Evolutionary conservation across 2,329 filamentous ascomycete genomes (phyloP).

Genomic region (Atkinsonella hypoxylon): DNA sequence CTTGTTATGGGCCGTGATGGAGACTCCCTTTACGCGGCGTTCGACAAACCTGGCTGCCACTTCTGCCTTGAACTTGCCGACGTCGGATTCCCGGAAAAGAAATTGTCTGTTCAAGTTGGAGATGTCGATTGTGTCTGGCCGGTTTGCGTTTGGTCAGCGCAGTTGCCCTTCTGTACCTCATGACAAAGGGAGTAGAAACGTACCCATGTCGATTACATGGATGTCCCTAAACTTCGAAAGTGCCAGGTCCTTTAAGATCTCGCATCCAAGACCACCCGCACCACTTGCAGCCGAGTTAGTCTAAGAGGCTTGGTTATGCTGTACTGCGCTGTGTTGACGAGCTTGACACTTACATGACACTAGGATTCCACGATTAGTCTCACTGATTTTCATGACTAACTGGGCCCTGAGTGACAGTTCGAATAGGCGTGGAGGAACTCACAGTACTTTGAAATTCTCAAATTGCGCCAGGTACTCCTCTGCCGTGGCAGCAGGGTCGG

Average conservation of each 20-base stretch:
- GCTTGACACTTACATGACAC: slow-evolving; percentile 35
- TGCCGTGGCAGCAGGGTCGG: slow-evolving; percentile 47
- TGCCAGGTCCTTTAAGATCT: slow-evolving; percentile 92
- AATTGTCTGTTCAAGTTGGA: slow-evolving; percentile 98
- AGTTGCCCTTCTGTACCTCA: too few species aligned
- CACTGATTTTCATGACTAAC: neutral
- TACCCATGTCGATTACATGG: slow-evolving; percentile 97
- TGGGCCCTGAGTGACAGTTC: neutral
- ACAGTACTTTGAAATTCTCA: slow-evolving; percentile 66
- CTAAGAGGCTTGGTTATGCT: neutral
- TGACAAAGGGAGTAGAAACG: slow-evolving; percentile 12
- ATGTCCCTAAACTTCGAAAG: slow-evolving; percentile 94
- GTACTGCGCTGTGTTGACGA: neutral
- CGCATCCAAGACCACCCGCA: slow-evolving; percentile 86
- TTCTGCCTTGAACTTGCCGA: slow-evolving; percentile 87
- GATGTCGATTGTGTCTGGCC: slow-evolving; percentile 89
- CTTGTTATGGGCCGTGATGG: slow-evolving; percentile 86
- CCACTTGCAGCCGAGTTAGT: slow-evolving; percentile 43
- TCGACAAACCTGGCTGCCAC: slow-evolving; percentile 88
- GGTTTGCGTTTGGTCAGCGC: neutral
- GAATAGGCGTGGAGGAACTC: slow-evolving; percentile 19
- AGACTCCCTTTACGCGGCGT: slow-evolving; percentile 76
- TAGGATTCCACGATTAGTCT: slow-evolving; percentile 14
- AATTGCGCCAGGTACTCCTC: slow-evolving; percentile 44
- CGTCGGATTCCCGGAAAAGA: slow-evolving; percentile 81